These are phyloP conservation scores for Diphasiastrum complanatum DNA, from an alignment of 83 land plant species.

Conservation along the genomic window DNA sequence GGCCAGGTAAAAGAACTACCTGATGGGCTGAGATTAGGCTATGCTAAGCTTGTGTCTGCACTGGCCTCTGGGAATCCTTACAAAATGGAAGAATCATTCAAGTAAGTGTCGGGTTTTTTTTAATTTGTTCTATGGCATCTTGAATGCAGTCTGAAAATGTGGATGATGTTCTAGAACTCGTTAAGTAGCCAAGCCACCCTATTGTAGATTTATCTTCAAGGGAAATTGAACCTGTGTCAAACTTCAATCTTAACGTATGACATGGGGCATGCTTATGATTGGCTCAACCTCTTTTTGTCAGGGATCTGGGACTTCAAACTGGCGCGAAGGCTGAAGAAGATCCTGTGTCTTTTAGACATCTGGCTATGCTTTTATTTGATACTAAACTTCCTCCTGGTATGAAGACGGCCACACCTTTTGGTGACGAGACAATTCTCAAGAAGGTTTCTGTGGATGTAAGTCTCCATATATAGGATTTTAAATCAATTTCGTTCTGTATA, in stretches of 20 bases:
- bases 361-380: constrained; percentile 79
- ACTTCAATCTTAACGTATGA: too few relatives aligned
- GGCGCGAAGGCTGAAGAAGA: constrained; percentile 40
- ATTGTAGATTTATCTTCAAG: too few relatives aligned
- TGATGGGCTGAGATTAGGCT: constrained; percentile 58
- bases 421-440: constrained; percentile 59
- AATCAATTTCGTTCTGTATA: not conserved
- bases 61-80: constrained; percentile 57
- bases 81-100: constrained; percentile 38
- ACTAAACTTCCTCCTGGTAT: constrained; percentile 80
- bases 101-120: too few relatives aligned
- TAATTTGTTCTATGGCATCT: too few relatives aligned
- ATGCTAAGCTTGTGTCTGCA: constrained; percentile 71
- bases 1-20: constrained; percentile 94
- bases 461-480: not conserved
- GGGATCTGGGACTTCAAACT: constrained; percentile 81
- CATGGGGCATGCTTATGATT: too few relatives aligned
- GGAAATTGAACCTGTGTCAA: too few relatives aligned
- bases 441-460: constrained; percentile 64
- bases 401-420: constrained; percentile 50
- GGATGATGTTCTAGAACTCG: too few relatives aligned
- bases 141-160: too few relatives aligned
- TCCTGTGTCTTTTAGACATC: constrained; percentile 37
- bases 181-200: too few relatives aligned
- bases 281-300: too few relatives aligned